These are phyloP conservation scores for Lachnellula cervina DNA, from an alignment of 2,329 filamentous ascomycete species.

Conservation along the genomic window DNA sequence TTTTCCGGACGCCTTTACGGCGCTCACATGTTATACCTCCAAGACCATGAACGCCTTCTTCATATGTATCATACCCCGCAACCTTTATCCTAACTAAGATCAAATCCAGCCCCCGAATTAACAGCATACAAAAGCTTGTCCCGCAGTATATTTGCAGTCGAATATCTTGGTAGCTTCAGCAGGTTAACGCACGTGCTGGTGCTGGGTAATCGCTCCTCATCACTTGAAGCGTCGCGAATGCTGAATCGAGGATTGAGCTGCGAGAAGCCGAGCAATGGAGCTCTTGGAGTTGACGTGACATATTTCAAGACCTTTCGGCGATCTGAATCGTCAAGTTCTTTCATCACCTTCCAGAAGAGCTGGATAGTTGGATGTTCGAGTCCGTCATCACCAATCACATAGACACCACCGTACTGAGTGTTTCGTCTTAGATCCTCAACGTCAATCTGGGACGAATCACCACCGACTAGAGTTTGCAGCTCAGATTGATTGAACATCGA, in stretches of 20 bases:
- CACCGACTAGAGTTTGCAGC: constrained; percentile 87
- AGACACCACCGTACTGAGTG: constrained; percentile 83
- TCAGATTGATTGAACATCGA: constrained; percentile 98
- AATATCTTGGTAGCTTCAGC: constrained; percentile 84
- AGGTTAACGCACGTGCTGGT: constrained; percentile 96
- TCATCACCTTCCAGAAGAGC: constrained; percentile 90
- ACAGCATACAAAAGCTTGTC: constrained; percentile 87
- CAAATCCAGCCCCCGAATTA: constrained; percentile 86
- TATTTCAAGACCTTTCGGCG: constrained; percentile 87
- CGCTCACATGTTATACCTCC: neutral
- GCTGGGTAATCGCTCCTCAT: constrained; percentile 77
- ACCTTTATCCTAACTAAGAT: constrained; percentile 44
- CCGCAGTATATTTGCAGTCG: constrained; percentile 57
- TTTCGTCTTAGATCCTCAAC: constrained; percentile 79
- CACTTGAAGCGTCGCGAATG: constrained; percentile 76
- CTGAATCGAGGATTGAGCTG: constrained; percentile 82
- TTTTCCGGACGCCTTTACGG: neutral
- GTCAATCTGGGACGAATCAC: constrained; percentile 80
- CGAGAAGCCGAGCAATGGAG: constrained; percentile 82
- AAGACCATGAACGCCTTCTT: neutral
- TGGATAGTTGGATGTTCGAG: constrained; percentile 79
- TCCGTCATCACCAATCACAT: constrained; percentile 82
- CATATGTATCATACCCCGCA: constrained; percentile 1
- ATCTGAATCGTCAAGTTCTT: constrained; percentile 67
- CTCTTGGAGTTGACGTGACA: constrained; percentile 87